Evolutionary conservation across 352 stramenopile genomes (phyloP), one percentile per base, ranked within the genome.

Genomic region (Phytophthora nicotianae): DNA sequence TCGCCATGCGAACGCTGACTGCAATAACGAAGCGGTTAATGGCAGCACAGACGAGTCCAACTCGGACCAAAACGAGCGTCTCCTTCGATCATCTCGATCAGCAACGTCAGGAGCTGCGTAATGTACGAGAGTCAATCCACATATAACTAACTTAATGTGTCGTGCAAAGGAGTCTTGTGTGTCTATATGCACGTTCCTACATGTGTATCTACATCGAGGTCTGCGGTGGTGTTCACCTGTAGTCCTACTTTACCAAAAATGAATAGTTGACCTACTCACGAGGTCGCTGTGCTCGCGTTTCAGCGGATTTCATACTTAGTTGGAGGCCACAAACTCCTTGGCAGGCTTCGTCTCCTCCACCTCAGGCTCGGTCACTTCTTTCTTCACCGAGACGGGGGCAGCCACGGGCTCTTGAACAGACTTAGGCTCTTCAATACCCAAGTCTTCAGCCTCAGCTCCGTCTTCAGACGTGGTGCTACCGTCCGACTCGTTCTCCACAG

Each of bases 381-480:
- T 74, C 26, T 70, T 77, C 38, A 65, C 57, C 19, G 49, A 40
- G n/a, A 65, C 54, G 8, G 23, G 6, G 19, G 45, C 32, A 56
- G 52, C 40, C 27, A 42, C 50, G n/a, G 49, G 32, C 17, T 58
- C 46, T 51, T 62, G 57, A 59, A 40, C 52, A 21, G 45, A 53
- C 29, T 67, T 62, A 45, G 47, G 42, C 47, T 72, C 54, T 16
- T 54, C 55, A 20, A 53, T 50, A n/a, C 46, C 35, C 13, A 50
- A 35, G 10, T 77, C 59, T n/a, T 79, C 59, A 7, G 35, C 43
- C 48, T 75, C 62, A 37, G 41, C 47, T 11, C 40, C 60, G 35
- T 72, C 65, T 50, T 72, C 56, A 14, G 61, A 77, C 26, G 66
- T 70, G 13, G 61, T 72, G 49, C 65, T 72, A 26, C 61, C 55